phyloP scores from a whole-genome alignment of 305 asterid genomes.

The Solanum hybrid region DNA sequence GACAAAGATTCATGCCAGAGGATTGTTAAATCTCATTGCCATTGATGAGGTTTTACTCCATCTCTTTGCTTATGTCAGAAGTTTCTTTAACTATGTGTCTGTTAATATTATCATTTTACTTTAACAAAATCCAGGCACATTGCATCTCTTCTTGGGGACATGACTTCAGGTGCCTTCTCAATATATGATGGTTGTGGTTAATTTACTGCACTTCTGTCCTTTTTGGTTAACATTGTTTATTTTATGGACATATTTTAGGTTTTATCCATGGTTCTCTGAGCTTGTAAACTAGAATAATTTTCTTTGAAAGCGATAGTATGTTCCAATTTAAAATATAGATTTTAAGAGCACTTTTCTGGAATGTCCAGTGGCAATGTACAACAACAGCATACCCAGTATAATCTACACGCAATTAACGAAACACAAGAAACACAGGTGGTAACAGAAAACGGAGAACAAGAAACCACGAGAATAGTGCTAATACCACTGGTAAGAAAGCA shows the following conservation, averaged over 20 bases:
- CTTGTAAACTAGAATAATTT: background rate
- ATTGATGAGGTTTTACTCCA: conserved; percentile 67
- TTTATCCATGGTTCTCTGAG: background rate
- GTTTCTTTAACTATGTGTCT: conserved; percentile 14
- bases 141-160: conserved; percentile 99
- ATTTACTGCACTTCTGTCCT: background rate
- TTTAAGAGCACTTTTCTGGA: background rate
- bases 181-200: background rate
- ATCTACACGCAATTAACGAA: background rate
- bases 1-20: conserved; percentile 68
- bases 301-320: background rate
- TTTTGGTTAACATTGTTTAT: background rate
- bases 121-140: conserved; percentile 66
- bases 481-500: background rate
- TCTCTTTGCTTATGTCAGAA: conserved; percentile 8
- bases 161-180: conserved; percentile 68
- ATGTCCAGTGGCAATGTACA: background rate
- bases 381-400: background rate
- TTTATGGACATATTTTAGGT: background rate
- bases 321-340: background rate
- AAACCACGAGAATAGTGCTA: background rate
- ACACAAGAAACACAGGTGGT: background rate
- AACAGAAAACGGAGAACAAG: background rate
- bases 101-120: conserved; percentile 8
- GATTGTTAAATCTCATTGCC: conserved; percentile 76